Base-by-base conservation (phyloP, 352 stramenopile species). In the Phytophthora meadii region DNA sequence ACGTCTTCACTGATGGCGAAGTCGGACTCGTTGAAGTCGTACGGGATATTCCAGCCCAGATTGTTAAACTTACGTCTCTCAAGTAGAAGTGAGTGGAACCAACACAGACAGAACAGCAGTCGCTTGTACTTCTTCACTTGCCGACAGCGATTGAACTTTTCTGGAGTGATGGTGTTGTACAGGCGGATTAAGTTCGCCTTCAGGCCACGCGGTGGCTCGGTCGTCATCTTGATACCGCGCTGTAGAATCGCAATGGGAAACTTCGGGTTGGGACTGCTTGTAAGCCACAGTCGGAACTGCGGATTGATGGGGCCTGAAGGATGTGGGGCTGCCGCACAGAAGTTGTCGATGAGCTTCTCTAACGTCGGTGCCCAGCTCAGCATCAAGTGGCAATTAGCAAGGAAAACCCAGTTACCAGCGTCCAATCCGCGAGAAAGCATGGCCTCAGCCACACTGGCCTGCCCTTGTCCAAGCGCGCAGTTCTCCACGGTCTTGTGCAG, bases 11-110 rank as follows among this genome's bases (percentile, higher is more conserved):
- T 98, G 65, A 99, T 99, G 14, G 89, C 83, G 77, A 98, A 99
- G 76, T 99, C 96, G 4, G 90, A 95, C 62, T 99, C 95, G 68
- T 99, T 99, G 54, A 99, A 99, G 52, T 98, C 96, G 79, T 99
- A 99, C 19, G 95, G 96, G 22, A 98, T 98, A 70, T 99, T 99
- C 92, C 97, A 99, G 7, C 96, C 96, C 1, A 99, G 79, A 28
- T 97, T 95, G 67, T 98, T 98, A 62, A 99, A 99, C 62, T 99
- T 99, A 52, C 96, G 86, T 3, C 96, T 85, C 72, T 99, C 96
- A 1, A 99, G 81, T 11, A 99, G 67, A 2, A 98, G 72, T 24
- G 96, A 92, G 74, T 99, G 96, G 79, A 99, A 99, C 95, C 95
- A 99, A 41, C 87, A 96, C 12, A 99, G 82, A 32, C 92, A 96